Evolutionary conservation across 345 rosid species (phyloP).

Genomic region (Anastatica hierochuntica): DNA sequence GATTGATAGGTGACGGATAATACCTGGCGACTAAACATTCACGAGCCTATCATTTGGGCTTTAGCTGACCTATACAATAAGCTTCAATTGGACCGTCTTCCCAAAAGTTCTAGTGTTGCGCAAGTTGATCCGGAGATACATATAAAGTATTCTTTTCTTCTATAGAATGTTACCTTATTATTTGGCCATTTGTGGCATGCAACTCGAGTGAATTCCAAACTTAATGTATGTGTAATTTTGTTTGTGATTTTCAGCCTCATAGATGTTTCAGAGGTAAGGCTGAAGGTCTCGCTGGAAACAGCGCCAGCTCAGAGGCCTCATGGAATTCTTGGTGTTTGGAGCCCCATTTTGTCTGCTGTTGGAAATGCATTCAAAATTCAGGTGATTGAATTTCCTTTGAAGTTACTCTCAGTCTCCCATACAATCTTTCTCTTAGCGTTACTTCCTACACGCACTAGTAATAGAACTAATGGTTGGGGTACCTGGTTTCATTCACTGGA

Average conservation of each 20-base stretch:
- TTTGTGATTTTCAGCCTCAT: constrained; percentile 52
- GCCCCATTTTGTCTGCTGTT: constrained; percentile 87
- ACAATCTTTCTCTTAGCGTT: constrained; percentile 4
- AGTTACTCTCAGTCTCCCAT: neutral
- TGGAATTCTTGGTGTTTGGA: constrained; percentile 92
- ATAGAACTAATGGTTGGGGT: neutral
- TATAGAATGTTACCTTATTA: constrained; percentile 1
- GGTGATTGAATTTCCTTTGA: constrained; percentile 35
- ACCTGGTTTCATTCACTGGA: constrained; percentile 7
- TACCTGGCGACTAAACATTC: constrained; percentile 80
- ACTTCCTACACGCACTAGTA: neutral
- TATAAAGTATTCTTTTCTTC: constrained; percentile 49
- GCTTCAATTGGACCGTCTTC: constrained; percentile 72
- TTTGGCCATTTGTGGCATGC: constrained; percentile 9
- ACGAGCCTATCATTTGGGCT: constrained; percentile 98
- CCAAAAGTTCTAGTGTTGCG: constrained; percentile 55
- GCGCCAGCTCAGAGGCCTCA: constrained; percentile 90
- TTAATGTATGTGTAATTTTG: constrained; percentile 1
- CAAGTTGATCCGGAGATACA: constrained; percentile 96
- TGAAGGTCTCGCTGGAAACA: constrained; percentile 82
- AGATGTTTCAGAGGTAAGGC: constrained; percentile 90
- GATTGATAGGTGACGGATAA: constrained; percentile 65
- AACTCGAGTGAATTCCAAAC: constrained; percentile 5
- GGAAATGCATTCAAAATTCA: constrained; percentile 97
- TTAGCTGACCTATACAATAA: constrained; percentile 59